Base-by-base conservation (phyloP, 148 eudicot genomes). In the Talinum fruticosum region DNA sequence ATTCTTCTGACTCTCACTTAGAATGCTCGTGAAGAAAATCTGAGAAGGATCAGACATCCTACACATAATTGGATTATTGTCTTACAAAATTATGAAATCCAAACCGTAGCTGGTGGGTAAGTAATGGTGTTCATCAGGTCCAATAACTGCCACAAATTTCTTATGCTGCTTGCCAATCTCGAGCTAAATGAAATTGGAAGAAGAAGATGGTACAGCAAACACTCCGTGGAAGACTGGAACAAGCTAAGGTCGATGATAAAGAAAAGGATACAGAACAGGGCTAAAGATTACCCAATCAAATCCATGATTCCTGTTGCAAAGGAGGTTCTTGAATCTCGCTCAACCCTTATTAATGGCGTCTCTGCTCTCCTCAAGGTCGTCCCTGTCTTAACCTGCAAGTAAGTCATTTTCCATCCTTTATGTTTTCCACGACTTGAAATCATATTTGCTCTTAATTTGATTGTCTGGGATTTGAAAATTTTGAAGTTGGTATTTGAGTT, bases 311-410 rank as follows among this genome's bases (percentile, higher is more conserved):
- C 96, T 10, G 87, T 93, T 10, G 97, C 97, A 16, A 37, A 79
- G 70, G 89, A 90, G 10, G 93, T 95, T 59, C 90, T 95, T 32
- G 84, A 24, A 70, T 84, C 91, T 75, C 88, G 97, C 61, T 65
- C 77, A 28, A 62, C 34, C 13, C 85, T 95, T 66, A 77, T 89
- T 59, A 69, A 85, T 81, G 97, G 94, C 38, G 94, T 93, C 54
- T 91, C 96, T 72, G 38, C 86, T 16, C 90, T 95, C 57, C 88
- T 95, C 47, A 85, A 80, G 49, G 71, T 65, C 59, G 3, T 93
- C 34, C 99, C 99, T 30, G 82, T 87, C 32, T 77, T 80, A 59
- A 34, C 93, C 28, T 95, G 97, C 99, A 91, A 87, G 97, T 95
- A 88, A 21, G 85, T 18, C 23, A 34, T 66, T 15, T 16, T 34